Evolutionary conservation across 2,329 filamentous ascomycete genomes (phyloP), one percentile per base, ranked within the genome.

Genomic region (Neoscytalidium dimidiatum): DNA sequence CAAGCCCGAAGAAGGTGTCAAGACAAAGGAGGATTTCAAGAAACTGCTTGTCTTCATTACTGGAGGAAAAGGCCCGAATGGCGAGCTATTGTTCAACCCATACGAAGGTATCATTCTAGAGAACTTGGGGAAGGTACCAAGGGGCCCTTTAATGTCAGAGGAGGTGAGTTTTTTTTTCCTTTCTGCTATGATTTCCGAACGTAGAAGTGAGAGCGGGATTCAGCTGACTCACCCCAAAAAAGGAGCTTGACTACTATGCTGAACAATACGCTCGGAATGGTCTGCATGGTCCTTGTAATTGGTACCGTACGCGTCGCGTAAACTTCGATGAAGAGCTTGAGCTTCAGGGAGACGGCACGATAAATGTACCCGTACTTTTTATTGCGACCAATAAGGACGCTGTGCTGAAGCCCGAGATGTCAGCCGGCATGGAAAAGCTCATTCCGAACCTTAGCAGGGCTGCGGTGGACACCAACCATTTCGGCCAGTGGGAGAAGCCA

Each of bases 271-370:
- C 82, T n/a, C 84, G 85, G 46, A 85, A 89, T 72, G 92, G 92
- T 51, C 77, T 98, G 69, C 86, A 89, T 68, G 92, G 92, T 0
- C 92, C 92, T 26, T 60, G 56, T n/a, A 95, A 94, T 78, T 97
- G 92, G 92, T 99, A 99, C 80, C 88, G 93, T 48, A 90, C 86
- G 2, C 82, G 86, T 21, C 81, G 86, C 75, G 77, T 89, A 68
- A 97, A 96, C 77, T 91, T 83, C 74, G 85, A 92, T 44, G 92
- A 97, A 68, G 95, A 97, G 66, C 75, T 79, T 65, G 71, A 71
- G 77, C 80, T 76, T 3, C 67, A 75, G 3, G 70, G 72, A 64
- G 72, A 73, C 65, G 73, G 73, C 56, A 71, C 64, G 1, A 77
- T 80, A 66, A 67, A 70, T n/a, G 71, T 73, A 2, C 76, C 92